These are phyloP conservation scores for Boehmeria nivea DNA, from an alignment of 306 rosid genomes.

Conservation along the genomic window DNA sequence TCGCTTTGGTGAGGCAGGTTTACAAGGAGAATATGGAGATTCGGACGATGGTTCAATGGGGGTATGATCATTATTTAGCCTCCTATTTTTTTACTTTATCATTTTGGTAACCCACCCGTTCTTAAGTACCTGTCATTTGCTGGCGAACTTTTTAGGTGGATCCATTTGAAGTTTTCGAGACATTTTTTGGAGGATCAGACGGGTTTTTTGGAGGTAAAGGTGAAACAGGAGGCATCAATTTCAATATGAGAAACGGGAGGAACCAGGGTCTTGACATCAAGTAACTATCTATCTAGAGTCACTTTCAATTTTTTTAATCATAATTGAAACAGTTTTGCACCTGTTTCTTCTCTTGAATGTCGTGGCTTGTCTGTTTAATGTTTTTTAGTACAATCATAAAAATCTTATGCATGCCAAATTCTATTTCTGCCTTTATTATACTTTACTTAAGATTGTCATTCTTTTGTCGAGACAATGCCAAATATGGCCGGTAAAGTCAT, in stretches of 20 bases:
- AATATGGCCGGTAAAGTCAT: too few species aligned
- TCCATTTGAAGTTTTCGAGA: conserved; percentile 65
- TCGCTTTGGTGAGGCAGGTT: conserved; percentile 88
- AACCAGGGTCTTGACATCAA: conserved; percentile 54
- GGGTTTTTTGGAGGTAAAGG: conserved; percentile 59
- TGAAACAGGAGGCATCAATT: conserved; percentile 56
- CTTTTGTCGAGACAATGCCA: too few species aligned
- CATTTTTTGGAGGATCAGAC: conserved; percentile 69
- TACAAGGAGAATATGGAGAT: conserved; percentile 63
- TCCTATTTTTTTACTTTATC: conserved; percentile 11
- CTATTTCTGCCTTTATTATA: too few species aligned
- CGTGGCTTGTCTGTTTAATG: too few species aligned
- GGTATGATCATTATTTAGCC: conserved; percentile 46
- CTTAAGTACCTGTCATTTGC: neutral
- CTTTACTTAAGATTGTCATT: too few species aligned
- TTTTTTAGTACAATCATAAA: too few species aligned
- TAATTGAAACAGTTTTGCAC: neutral
- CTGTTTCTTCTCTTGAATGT: neutral
- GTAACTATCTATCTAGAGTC: conserved; percentile 38
- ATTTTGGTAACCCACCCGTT: too few species aligned
- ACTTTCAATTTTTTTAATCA: neutral
- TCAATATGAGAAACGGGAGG: conserved; percentile 48
- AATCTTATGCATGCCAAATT: too few species aligned
- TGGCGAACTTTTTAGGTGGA: conserved; percentile 49
- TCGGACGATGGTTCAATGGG: conserved; percentile 44